Conservation (phyloP, 108 stramenopile species). For the Mediolabrus comicus region DNA sequence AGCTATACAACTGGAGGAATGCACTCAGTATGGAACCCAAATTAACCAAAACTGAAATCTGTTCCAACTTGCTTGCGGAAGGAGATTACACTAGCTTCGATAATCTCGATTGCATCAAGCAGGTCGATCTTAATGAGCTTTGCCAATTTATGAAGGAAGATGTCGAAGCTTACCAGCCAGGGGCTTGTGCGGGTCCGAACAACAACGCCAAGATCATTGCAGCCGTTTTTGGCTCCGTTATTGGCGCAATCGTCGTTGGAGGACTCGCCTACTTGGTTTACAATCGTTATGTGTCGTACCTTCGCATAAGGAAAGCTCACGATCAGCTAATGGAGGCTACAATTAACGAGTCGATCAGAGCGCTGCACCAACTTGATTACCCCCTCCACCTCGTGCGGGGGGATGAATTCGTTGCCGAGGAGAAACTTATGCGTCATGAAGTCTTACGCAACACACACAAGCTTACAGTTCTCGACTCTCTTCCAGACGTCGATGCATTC, state of each 20-base stretch:
- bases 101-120: constrained; percentile 11
- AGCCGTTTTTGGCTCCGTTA: constrained; percentile 16
- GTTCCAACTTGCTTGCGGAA: constrained; percentile 18
- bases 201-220: constrained; percentile 11
- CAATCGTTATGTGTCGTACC: constrained; percentile 17
- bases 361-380: constrained; percentile 37
- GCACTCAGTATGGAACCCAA: constrained; percentile 32
- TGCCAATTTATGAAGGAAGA: constrained; percentile 36
- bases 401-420: constrained; percentile 33
- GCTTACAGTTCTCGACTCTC: constrained; percentile 42
- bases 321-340: constrained; percentile 45
- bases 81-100: constrained; percentile 4
- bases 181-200: constrained; percentile 22
- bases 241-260: constrained; percentile 12
- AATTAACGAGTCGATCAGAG: constrained; percentile 30
- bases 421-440: constrained; percentile 37
- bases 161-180: constrained; percentile 30
- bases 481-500: constrained; percentile 41
- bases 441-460: constrained; percentile 37
- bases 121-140: constrained; percentile 13
- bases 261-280: constrained; percentile 9
- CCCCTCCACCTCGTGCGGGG: constrained; percentile 42
- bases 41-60: constrained; percentile 22
- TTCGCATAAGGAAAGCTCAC: constrained; percentile 33
- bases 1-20: constrained; percentile 38